phyloP scores from a whole-genome alignment of 1,284 basidiomycete species.

The Paramarasmius palmivorus region DNA sequence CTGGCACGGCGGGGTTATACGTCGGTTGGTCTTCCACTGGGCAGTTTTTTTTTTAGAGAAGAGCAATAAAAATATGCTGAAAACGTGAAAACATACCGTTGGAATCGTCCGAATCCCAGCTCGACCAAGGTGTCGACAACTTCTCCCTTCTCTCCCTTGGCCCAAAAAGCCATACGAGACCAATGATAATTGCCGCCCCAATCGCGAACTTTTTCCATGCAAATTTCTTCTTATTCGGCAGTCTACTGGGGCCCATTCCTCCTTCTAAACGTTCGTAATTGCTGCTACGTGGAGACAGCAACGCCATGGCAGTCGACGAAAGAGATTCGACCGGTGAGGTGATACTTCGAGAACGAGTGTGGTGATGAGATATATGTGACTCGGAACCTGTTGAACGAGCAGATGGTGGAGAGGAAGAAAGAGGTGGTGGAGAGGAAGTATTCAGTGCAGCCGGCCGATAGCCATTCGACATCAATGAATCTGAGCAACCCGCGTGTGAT shows the following conservation, averaged over 20 bases:
- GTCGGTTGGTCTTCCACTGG: too few relatives aligned
- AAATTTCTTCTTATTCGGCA: slow-evolving; percentile 30
- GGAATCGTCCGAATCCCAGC: background rate
- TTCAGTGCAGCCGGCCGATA: background rate
- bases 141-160: slow-evolving; percentile 42
- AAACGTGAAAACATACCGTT: background rate
- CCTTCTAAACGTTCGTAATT: slow-evolving; percentile 68
- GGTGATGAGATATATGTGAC: background rate
- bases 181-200: slow-evolving; percentile 53
- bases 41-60: too few relatives aligned
- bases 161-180: slow-evolving; percentile 63
- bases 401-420: slow-evolving; percentile 1
- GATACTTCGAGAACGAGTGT: slow-evolving; percentile 12
- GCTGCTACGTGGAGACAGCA: slow-evolving; percentile 44
- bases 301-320: slow-evolving; percentile 2
- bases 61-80: background rate
- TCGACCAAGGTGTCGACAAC: slow-evolving; percentile 23
- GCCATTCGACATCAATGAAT: background rate
- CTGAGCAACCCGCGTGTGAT: background rate
- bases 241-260: slow-evolving; percentile 51
- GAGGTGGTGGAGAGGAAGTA: background rate
- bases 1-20: too few relatives aligned
- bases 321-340: background rate
- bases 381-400: background rate
- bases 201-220: slow-evolving; percentile 72